Conservation (phyloP, 2,329 filamentous ascomycete genomes). For the Tricladium varicosporioides region DNA sequence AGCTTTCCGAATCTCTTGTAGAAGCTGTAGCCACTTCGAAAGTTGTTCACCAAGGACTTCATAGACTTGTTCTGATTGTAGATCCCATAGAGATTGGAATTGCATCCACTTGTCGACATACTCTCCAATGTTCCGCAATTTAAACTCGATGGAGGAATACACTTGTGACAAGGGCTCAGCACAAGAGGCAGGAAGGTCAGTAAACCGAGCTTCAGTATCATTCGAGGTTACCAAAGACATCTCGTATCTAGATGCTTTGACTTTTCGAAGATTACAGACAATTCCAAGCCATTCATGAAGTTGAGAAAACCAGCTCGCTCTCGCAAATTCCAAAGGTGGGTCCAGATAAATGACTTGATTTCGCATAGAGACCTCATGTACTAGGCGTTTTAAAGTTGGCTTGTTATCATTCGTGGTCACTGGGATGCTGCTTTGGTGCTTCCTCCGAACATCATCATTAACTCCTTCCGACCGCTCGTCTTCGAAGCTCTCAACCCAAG, state of each 20-base stretch:
- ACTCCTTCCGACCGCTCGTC: conserved; percentile 45
- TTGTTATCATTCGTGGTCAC: conserved; percentile 47
- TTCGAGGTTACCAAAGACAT: conserved; percentile 72
- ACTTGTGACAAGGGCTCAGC: conserved; percentile 76
- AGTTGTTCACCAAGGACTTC: conserved; percentile 88
- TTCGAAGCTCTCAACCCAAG: conserved; percentile 87
- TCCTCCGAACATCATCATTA: conserved; percentile 51
- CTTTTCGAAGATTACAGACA: conserved; percentile 87
- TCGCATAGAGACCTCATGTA: conserved; percentile 94
- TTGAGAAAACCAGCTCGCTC: conserved; percentile 90
- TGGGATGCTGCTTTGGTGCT: conserved; percentile 42
- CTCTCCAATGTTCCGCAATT: conserved; percentile 71
- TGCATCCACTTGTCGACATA: conserved; percentile 99
- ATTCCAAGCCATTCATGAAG: conserved; percentile 91
- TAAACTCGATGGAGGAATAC: conserved; percentile 80
- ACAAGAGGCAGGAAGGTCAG: conserved; percentile 80
- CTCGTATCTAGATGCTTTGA: conserved; percentile 93
- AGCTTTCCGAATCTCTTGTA: conserved; percentile 96
- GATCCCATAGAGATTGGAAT: conserved; percentile 97
- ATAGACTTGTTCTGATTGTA: conserved; percentile 94
- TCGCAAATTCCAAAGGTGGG: conserved; percentile 85
- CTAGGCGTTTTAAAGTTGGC: conserved; percentile 68
- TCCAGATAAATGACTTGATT: conserved; percentile 98
- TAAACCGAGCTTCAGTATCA: conserved; percentile 71
- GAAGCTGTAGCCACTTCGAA: conserved; percentile 86